Percentiles rank a stretch among this genome's conserved stretches.
These are phyloP conservation scores for Rhodomyrtus psidioides DNA, from an alignment of 441 rosid genomes.

Conservation along the genomic window DNA sequence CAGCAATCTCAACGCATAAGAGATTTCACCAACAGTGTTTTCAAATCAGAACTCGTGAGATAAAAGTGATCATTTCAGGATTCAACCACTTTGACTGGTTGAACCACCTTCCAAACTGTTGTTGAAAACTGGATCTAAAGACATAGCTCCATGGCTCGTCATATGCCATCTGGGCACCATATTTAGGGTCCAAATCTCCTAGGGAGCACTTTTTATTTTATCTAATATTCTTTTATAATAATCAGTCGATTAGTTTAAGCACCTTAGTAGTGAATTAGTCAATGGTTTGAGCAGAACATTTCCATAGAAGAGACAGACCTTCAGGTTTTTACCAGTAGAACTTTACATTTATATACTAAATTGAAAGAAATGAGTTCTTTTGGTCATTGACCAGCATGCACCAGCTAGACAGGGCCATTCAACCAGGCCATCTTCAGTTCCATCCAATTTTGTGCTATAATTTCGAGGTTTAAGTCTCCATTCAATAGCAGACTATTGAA, in stretches of 20 bases:
- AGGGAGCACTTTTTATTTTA: background rate
- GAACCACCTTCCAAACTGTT: background rate
- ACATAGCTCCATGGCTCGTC: background rate
- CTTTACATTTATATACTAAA: background rate
- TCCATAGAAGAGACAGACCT: background rate
- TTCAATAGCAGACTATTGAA: background rate
- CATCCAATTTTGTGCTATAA: background rate
- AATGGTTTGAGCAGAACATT: background rate
- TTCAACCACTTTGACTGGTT: background rate
- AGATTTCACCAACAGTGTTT: background rate
- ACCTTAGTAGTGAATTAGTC: background rate
- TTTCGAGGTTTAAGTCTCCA: background rate
- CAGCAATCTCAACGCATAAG: background rate
- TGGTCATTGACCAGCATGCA: background rate
- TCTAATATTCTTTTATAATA: background rate
- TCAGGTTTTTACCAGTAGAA: background rate
- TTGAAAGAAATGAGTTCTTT: background rate
- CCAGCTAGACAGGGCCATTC: background rate
- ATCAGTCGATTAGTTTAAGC: background rate
- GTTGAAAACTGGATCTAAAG: background rate
- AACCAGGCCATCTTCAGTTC: background rate
- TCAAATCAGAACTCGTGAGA: background rate
- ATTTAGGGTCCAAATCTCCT: background rate
- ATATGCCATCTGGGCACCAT: background rate
- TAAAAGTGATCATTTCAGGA: background rate